Evolutionary conservation across 2,329 filamentous ascomycete genomes (phyloP), one percentile per base, ranked within the genome.

Genomic region (Teratosphaeria nubilosa): DNA sequence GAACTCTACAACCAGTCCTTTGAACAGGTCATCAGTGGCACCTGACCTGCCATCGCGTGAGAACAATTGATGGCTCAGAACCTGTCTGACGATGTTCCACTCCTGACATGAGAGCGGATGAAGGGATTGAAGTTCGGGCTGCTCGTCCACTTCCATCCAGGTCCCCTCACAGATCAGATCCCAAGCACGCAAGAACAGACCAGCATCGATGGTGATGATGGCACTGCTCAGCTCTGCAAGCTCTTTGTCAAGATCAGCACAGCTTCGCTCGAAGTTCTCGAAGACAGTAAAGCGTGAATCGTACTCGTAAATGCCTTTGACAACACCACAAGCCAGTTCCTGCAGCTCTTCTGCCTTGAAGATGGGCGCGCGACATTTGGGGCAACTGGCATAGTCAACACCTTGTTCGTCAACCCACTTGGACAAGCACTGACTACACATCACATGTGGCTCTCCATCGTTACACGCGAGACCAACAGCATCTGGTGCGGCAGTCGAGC

Each of bases 261-360:
- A 54, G 53, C 16, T 32, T n/a, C 53, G 25, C 53, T 54, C 53
- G 31, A 54, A 54, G 16, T 16, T 54, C 53, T 54, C 53, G 27
- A 16, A 54, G 31, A 31, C 13, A 20, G 14, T 54, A 31, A 32
- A 54, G 16, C 24, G 22, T 16, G 14, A 13, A 25, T 54, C 34
- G n/a, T n/a, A 20, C 16, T 34, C 13, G 24, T 54, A 54, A 31
- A 32, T 32, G 25, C 53, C 53, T 25, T 31, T n/a, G 16, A 34
- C 24, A 31, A 31, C 34, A 25, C 53, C 53, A 31, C n/a, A 54
- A 9, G 16, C 34, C 13, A 54, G 9, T 25, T 16, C 13, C n/a
- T 54, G 25, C 25, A 37, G n/a, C 16, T 16, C 7, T 14, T 7
- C 25, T 13, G 16, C 53, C 14, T 31, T 25, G 53, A 54, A 32